These are phyloP conservation scores for Apiospora saccharicola DNA, from an alignment of 2,329 filamentous ascomycete species.

Conservation along the genomic window DNA sequence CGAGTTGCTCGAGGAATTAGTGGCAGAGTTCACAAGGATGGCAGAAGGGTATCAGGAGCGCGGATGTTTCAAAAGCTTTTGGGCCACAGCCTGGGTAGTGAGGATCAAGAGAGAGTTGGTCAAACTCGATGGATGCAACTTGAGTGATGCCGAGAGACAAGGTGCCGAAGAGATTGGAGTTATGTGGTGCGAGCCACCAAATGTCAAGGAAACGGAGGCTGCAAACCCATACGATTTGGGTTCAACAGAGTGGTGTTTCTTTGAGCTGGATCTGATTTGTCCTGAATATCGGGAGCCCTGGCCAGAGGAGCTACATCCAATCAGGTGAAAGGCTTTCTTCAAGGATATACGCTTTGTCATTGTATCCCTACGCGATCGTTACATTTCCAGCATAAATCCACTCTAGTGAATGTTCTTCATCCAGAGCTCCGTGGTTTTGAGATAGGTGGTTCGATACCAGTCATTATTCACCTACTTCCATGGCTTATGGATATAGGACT, in stretches of 20 bases:
- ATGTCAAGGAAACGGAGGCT: background rate
- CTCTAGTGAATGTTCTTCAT: too few species aligned
- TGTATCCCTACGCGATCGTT: background rate
- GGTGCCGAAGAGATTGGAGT: slow-evolving; percentile 24
- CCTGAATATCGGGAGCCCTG: background rate
- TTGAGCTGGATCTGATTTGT: slow-evolving; percentile 16
- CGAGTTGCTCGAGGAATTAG: slow-evolving; percentile 21
- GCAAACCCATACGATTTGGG: background rate
- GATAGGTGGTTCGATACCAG: too few species aligned
- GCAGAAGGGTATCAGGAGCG: background rate
- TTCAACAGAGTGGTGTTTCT: background rate
- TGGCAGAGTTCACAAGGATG: slow-evolving; percentile 17
- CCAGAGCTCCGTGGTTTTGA: too few species aligned
- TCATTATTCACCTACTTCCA: too few species aligned
- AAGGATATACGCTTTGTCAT: background rate
- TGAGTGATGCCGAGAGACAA: slow-evolving; percentile 18
- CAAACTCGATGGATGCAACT: background rate
- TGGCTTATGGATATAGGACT: too few species aligned
- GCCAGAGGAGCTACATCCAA: background rate
- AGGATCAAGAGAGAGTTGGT: slow-evolving; percentile 13
- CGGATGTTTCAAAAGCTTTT: background rate
- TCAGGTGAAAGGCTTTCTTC: background rate
- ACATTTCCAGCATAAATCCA: too few species aligned
- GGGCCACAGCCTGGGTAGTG: background rate
- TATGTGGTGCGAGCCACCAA: slow-evolving; percentile 13